phyloP scores from a whole-genome alignment of 2,329 filamentous ascomycete genomes.

The Alternaria infectoria region DNA sequence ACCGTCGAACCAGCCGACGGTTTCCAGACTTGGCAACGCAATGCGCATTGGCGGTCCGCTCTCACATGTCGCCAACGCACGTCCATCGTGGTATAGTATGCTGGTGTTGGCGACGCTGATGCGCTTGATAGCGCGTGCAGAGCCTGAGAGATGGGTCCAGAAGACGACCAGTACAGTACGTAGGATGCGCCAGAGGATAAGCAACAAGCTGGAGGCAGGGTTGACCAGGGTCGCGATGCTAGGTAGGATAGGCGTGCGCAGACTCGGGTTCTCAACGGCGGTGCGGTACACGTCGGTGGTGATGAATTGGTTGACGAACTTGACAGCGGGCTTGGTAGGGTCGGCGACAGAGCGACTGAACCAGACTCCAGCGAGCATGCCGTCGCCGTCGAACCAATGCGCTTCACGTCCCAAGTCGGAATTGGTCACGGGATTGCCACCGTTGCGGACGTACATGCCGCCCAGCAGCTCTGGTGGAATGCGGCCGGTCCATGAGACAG shows the following conservation, averaged over 20 bases:
- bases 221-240: conserved; percentile 72
- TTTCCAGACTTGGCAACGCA: conserved; percentile 67
- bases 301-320: conserved; percentile 74
- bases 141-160: conserved; percentile 64
- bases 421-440: conserved; percentile 70
- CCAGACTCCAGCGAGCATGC: conserved; percentile 72
- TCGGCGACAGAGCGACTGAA: conserved; percentile 56
- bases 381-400: conserved; percentile 79
- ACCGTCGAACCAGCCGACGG: conserved; percentile 74
- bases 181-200: conserved; percentile 60
- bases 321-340: conserved; percentile 57
- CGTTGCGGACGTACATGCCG: conserved; percentile 75
- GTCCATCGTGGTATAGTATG: conserved; percentile 70
- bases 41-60: conserved; percentile 73
- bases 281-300: conserved; percentile 70
- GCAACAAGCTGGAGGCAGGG: conserved; percentile 60
- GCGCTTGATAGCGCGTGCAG: conserved; percentile 64
- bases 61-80: conserved; percentile 73
- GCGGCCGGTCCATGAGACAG: conserved; percentile 62
- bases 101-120: conserved; percentile 75
- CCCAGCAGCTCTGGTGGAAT: conserved; percentile 71
- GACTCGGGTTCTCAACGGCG: conserved; percentile 53
- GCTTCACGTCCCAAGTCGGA: conserved; percentile 66
- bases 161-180: conserved; percentile 65
- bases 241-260: conserved; percentile 66